These are phyloP conservation scores for Senna siamea DNA, from an alignment of 306 rosid species.

Conservation along the genomic window DNA sequence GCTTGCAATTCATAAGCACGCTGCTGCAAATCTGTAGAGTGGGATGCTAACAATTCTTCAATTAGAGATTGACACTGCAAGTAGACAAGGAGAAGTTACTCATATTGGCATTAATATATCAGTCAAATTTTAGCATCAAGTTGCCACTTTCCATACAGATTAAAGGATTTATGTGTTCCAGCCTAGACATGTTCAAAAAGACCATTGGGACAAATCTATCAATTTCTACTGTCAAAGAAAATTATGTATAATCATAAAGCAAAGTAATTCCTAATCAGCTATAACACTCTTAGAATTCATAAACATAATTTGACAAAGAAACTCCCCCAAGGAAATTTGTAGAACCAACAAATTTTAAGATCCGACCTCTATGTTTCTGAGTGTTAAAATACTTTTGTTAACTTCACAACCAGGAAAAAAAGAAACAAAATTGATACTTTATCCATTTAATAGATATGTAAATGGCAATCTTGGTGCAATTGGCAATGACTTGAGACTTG, in stretches of 20 bases:
- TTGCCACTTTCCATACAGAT: neutral
- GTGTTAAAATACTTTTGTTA: neutral
- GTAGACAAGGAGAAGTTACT: conserved; percentile 34
- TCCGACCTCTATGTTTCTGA: conserved; percentile 19
- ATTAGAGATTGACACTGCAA: conserved; percentile 78
- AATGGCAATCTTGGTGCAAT: neutral
- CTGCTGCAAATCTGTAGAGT: conserved; percentile 92
- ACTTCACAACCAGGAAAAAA: conserved; percentile 23
- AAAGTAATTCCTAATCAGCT: neutral
- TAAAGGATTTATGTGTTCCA: neutral
- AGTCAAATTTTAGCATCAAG: conserved; percentile 34
- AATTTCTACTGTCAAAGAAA: neutral
- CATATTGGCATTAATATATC: conserved; percentile 1
- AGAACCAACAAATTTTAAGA: conserved; percentile 28
- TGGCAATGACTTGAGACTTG: conserved; percentile 12
- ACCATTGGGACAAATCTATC: conserved; percentile 1
- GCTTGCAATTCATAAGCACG: conserved; percentile 93
- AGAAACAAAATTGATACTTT: neutral
- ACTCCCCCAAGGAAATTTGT: neutral
- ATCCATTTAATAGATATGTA: neutral
- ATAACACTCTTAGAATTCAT: neutral
- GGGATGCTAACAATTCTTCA: conserved; percentile 83
- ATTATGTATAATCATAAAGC: conserved; percentile 12
- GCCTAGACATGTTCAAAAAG: conserved; percentile 4
- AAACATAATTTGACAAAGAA: conserved; percentile 22